These are phyloP conservation scores for Vanilla planifolia DNA, from an alignment of 106 monocot species.

Conservation along the genomic window DNA sequence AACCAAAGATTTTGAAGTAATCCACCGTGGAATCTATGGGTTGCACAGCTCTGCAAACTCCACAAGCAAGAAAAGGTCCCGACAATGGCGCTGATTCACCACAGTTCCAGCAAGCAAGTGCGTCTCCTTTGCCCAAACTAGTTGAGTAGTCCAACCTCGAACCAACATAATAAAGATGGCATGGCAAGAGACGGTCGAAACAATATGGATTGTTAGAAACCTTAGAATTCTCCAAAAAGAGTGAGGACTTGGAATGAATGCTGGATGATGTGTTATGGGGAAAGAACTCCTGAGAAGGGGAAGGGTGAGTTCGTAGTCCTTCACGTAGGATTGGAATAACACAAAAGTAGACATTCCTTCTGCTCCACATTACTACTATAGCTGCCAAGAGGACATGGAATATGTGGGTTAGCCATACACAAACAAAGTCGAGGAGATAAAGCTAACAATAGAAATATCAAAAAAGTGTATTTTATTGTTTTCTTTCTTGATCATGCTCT, in stretches of 20 bases:
- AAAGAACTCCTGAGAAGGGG: not conserved
- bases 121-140: not conserved
- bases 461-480: too few relatives aligned
- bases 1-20: slow-evolving; percentile 86
- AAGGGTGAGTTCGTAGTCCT: not conserved
- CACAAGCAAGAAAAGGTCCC: slow-evolving; percentile 53
- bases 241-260: not conserved
- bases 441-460: too few relatives aligned
- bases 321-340: slow-evolving; percentile 8
- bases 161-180: not conserved
- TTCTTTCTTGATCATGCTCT: too few relatives aligned
- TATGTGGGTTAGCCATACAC: too few relatives aligned
- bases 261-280: not conserved
- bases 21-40: slow-evolving; percentile 52
- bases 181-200: not conserved
- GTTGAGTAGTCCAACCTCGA: slow-evolving; percentile 7
- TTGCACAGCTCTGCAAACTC: slow-evolving; percentile 57
- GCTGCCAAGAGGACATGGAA: too few relatives aligned
- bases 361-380: slow-evolving; percentile 1
- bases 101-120: slow-evolving; percentile 64
- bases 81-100: slow-evolving; percentile 15
- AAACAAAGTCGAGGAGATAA: too few relatives aligned
- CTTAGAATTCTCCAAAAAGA: not conserved
- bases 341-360: slow-evolving; percentile 4
- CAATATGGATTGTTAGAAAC: not conserved